Percentiles rank a stretch among this genome's conserved stretches.
phyloP scores from a whole-genome alignment of 768 basidiomycete species.

The Mrakia frigida region DNA sequence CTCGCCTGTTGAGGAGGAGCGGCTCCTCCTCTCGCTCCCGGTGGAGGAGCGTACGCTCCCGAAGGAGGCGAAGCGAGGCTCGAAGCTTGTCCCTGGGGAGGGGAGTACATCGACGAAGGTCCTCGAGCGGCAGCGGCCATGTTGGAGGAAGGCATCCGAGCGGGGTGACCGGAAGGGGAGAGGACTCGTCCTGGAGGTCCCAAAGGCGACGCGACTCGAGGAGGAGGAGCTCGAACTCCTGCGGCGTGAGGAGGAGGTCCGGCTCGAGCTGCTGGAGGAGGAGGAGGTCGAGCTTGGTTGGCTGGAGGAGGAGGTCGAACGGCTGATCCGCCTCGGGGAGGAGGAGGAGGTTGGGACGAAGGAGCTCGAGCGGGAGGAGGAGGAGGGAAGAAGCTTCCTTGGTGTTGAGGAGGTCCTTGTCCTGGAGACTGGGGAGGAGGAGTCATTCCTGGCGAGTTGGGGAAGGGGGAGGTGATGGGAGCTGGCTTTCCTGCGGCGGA shows the following conservation, averaged over 20 bases:
- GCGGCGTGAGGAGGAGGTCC: conserved; percentile 11
- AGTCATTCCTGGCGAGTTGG: conserved; percentile 50
- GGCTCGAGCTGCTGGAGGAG: conserved; percentile 39
- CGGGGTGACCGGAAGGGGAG: conserved; percentile 24
- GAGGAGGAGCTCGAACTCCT: conserved; percentile 42
- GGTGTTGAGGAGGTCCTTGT: conserved; percentile 43
- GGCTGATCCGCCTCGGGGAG: conserved; percentile 36
- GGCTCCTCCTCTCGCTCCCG: conserved; percentile 30
- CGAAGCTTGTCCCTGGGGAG: conserved; percentile 31
- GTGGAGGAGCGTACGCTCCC: conserved; percentile 31
- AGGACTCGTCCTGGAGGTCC: conserved; percentile 36
- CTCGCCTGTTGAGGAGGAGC: conserved; percentile 23
- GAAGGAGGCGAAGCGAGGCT: conserved; percentile 20
- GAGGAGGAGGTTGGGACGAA: conserved; percentile 36
- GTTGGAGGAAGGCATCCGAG: conserved; percentile 41
- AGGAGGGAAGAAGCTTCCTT: conserved; percentile 48
- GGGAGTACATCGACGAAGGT: conserved; percentile 28
- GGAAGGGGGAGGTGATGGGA: conserved; percentile 85
- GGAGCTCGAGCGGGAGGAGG: conserved; percentile 36
- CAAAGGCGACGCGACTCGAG: conserved; percentile 44
- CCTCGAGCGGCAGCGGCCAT: conserved; percentile 34
- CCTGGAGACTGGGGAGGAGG: conserved; percentile 36
- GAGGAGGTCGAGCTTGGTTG: conserved; percentile 29
- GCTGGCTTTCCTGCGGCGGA: conserved; percentile 54
- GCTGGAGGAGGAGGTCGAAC: conserved; percentile 25